These are phyloP conservation scores for Endocalyx cinctus DNA, from an alignment of 2,329 filamentous ascomycete genomes.

Conservation along the genomic window DNA sequence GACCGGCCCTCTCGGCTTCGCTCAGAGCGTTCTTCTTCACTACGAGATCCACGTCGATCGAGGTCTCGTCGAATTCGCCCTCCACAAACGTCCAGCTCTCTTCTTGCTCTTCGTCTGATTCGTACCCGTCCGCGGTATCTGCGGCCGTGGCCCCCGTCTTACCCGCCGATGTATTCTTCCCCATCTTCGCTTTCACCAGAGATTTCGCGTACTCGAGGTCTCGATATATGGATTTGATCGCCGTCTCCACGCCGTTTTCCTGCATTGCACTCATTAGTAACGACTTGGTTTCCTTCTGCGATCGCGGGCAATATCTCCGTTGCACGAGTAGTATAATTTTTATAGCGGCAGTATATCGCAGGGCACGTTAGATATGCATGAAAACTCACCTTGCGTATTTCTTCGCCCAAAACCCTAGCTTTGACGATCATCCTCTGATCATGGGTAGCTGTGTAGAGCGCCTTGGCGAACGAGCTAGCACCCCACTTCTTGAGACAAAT, in stretches of 20 bases:
- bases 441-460: slow-evolving; percentile 87
- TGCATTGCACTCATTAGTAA: too few relatives aligned
- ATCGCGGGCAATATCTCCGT: too few relatives aligned
- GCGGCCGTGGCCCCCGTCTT: slow-evolving; percentile 29
- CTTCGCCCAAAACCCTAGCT: slow-evolving; percentile 74
- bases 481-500: slow-evolving; percentile 87
- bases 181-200: slow-evolving; percentile 64
- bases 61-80: slow-evolving; percentile 38
- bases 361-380: too few relatives aligned
- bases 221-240: slow-evolving; percentile 89
- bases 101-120: slow-evolving; percentile 61
- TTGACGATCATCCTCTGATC: slow-evolving; percentile 89
- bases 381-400: slow-evolving; percentile 72
- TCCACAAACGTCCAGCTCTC: slow-evolving; percentile 93
- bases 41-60: slow-evolving; percentile 24
- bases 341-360: too few relatives aligned
- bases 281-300: too few relatives aligned
- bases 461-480: slow-evolving; percentile 76
- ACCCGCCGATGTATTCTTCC: slow-evolving; percentile 42
- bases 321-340: too few relatives aligned
- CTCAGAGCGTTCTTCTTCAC: slow-evolving; percentile 24
- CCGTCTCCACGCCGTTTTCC: slow-evolving; percentile 86
- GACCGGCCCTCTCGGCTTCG: slow-evolving; percentile 23
- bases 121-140: slow-evolving; percentile 27
- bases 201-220: slow-evolving; percentile 90